Base-by-base conservation (phyloP, 352 stramenopile genomes). In the Plasmopara muralis region DNA sequence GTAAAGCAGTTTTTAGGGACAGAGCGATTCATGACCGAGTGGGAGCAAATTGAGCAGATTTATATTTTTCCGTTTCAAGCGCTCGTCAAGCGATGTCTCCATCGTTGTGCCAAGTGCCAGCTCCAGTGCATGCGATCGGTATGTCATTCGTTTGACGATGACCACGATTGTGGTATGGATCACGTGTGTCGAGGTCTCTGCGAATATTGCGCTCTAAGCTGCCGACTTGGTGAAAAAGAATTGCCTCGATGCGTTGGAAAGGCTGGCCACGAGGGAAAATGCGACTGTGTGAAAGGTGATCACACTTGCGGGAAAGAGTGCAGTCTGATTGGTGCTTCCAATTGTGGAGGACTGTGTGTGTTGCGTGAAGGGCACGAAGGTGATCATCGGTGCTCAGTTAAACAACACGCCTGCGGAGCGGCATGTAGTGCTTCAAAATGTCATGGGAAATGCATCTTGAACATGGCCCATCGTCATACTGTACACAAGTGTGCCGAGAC, bases 101-200 rank as follows among this genome's bases (percentile, higher is more conserved):
- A 77, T 13, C n/a, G 4, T 18, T 77, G 70, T 20, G 14, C 53
- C 0, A 41, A 68, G 7, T 81, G 70, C 18, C 61, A 72, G 14
- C 58, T 81, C 9, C 45, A 62, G 29, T 81, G 70, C 28, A 66
- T 77, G 54, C 51, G 54, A n/a, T 72, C 57, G 3, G 38, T 51
- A 6, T 62, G 49, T 10, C 70, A 81, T 30, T 65, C 54, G 0
- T 50, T 63, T 50, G 40, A 56, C 29, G 45, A 61, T n/a, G 34
- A 47, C 5, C 70, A 81, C 25, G 61, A 77, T 43, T 81, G 70
- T 42, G 68, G 68, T 9, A 74, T 68, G 56, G 62, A 50, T 41
- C 70, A 81, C 38, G 44, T 52, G 16, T 81, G 70, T 31, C 50
- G 55, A 29, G 51, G 58, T 34, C 39, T 60, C 5, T 81, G 70